Evolutionary conservation across 257 asterid genomes (phyloP), one percentile per base, ranked within the genome.

Genomic region (Thymus quinquecostatus): DNA sequence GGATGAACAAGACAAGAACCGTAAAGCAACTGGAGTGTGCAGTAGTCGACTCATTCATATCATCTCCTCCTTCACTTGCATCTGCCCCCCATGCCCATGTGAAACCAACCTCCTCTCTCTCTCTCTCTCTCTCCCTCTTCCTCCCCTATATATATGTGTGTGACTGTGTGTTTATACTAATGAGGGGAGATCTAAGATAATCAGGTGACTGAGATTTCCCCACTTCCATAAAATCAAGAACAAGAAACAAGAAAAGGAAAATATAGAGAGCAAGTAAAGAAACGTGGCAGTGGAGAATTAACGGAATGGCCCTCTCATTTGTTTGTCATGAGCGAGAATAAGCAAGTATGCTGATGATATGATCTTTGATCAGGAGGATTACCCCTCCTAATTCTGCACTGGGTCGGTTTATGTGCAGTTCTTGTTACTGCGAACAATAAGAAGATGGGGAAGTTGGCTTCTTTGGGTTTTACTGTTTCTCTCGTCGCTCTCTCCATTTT

Each of bases 11-110:
- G 80, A 64, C 81, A 73, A 72, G 79, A 53, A 64, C 47, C 67
- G 50, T 64, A 75, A 78, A 72, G 78, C 81, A 72, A 66, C 69
- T 60, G 75, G 73, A 68, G 61, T 78, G 48, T 78, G 82, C 68
- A 66, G 55, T 21, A 21, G 21, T 21, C 21, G 21, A 21, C 21
- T 68, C 76, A 41, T 65, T 73, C 78, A 50, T 45, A 53, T 36
- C 48, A 47, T 38, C 43, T 54, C 80, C 21, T 72, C 59, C 50
- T 60, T 36, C 73, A 34, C 68, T 82, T 76, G 66, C 85, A 78
- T 85, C 84, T 78, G 72, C 87, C 80, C 80, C 73, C 76, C 50
- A 64, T 76, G 78, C 68, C 76, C 77, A 79, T 84, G 82, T 79
- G 89, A 73, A 75, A 60, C 29, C 38, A 54, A 51, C 32, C 58